Evolutionary conservation across 345 rosid genomes (phyloP).

Genomic region (Populus euphratica): DNA sequence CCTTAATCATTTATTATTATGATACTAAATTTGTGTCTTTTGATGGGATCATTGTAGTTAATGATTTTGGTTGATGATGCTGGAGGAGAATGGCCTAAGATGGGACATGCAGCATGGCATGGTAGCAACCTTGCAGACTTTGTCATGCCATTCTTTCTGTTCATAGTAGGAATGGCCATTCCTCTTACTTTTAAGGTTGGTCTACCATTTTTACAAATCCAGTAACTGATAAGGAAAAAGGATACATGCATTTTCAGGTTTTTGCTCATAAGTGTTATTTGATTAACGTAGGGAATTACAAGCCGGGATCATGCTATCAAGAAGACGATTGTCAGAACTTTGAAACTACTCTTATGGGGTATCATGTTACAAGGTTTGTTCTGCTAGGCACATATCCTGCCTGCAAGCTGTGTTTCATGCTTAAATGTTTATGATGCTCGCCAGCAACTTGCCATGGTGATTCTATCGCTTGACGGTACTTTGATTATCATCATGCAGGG

Average conservation of each 20-base stretch:
- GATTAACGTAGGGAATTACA: constrained; percentile 44
- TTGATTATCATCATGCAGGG: constrained; percentile 39
- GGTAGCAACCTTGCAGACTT: constrained; percentile 94
- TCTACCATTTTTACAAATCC: background rate
- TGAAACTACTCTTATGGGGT: constrained; percentile 92
- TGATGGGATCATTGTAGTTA: constrained; percentile 33
- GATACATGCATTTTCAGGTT: background rate
- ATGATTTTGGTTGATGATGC: constrained; percentile 92
- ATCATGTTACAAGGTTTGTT: constrained; percentile 70
- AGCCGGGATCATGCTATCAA: constrained; percentile 40
- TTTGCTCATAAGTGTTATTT: background rate
- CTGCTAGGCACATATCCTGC: background rate
- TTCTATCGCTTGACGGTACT: constrained; percentile 1
- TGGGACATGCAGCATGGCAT: constrained; percentile 84
- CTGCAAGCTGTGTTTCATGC: background rate
- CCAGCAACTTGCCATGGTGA: background rate
- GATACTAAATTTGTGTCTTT: background rate
- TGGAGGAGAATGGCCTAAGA: constrained; percentile 85
- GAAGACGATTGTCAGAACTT: constrained; percentile 59
- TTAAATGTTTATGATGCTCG: background rate
- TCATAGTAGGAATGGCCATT: constrained; percentile 86
- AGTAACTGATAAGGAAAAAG: background rate
- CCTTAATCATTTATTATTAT: background rate
- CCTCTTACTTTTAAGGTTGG: constrained; percentile 79
- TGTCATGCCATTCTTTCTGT: constrained; percentile 90